phyloP scores from a whole-genome alignment of 805 yeast species.

The Candida berthetii region DNA sequence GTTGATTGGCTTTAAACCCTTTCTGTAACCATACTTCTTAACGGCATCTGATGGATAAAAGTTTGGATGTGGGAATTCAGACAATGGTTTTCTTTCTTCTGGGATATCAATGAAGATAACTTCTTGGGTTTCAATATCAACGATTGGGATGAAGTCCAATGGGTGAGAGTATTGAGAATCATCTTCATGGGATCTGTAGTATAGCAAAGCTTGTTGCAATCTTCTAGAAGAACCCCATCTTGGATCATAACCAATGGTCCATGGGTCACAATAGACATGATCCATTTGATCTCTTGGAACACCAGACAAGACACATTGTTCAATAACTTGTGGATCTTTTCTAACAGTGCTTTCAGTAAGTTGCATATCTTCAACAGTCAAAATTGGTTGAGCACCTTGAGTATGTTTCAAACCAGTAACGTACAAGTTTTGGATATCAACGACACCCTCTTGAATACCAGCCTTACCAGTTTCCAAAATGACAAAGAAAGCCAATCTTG shows the following conservation, averaged over 20 bases:
- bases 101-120: constrained; percentile 76
- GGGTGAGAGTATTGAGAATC: constrained; percentile 68
- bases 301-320: constrained; percentile 68
- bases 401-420: constrained; percentile 41
- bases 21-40: constrained; percentile 60
- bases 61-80: constrained; percentile 61
- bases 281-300: constrained; percentile 43
- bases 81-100: constrained; percentile 63
- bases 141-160: constrained; percentile 76
- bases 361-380: constrained; percentile 63
- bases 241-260: constrained; percentile 69
- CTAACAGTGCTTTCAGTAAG: constrained; percentile 60
- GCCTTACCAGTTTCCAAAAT: constrained; percentile 49
- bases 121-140: constrained; percentile 64
- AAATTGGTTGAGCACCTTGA: constrained; percentile 67
- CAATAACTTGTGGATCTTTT: constrained; percentile 63
- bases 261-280: constrained; percentile 58
- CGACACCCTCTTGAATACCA: constrained; percentile 69
- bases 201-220: constrained; percentile 76
- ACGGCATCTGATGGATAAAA: constrained; percentile 62
- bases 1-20: constrained; percentile 58
- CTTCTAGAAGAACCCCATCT: constrained; percentile 75
- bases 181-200: constrained; percentile 69
- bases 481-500: constrained; percentile 63
- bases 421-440: constrained; percentile 44